Conservation (phyloP, 2,329 filamentous ascomycete species). For the Exserohilum turcica region DNA sequence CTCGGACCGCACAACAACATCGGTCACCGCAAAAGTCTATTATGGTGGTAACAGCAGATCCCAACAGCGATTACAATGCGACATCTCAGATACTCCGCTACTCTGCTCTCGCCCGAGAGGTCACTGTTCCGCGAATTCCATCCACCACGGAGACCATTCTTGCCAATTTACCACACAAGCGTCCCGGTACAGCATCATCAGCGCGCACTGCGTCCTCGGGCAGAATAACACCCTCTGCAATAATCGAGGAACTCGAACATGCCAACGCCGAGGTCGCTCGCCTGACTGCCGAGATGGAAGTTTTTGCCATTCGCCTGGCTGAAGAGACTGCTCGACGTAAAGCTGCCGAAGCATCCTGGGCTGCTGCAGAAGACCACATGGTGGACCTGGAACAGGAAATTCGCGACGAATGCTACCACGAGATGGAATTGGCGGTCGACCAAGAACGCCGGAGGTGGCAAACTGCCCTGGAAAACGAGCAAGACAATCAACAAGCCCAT, state of each 20-base stretch:
- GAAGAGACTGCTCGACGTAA: conserved; percentile 72
- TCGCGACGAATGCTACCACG: conserved; percentile 83
- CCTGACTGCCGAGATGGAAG: conserved; percentile 77
- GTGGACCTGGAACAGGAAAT: conserved; percentile 82
- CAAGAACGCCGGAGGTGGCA: conserved; percentile 83
- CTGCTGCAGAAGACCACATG: conserved; percentile 66
- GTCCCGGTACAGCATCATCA: conserved; percentile 38
- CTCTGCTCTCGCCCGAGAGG: conserved; percentile 87
- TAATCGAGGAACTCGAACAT: conserved; percentile 73
- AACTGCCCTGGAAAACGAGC: conserved; percentile 74
- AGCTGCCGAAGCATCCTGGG: conserved; percentile 74
- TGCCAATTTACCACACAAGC: conserved; percentile 31
- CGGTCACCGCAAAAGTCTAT: conserved; percentile 77
- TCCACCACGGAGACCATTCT: conserved; percentile 76
- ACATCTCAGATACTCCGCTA: conserved; percentile 96
- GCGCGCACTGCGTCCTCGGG: conserved; percentile 46
- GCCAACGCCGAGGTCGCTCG: conserved; percentile 80
- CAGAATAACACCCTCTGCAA: conserved; percentile 53
- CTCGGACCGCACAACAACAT: conserved; percentile 52
- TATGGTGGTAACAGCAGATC: conserved; percentile 96
- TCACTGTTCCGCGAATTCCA: conserved; percentile 87
- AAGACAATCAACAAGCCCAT: conserved; percentile 79
- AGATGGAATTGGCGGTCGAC: conserved; percentile 80
- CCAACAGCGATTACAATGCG: conserved; percentile 91
- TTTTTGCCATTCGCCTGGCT: conserved; percentile 70